Evolutionary conservation across 768 basidiomycete species (phyloP).

Genomic region (Boletus rubroflammeus): DNA sequence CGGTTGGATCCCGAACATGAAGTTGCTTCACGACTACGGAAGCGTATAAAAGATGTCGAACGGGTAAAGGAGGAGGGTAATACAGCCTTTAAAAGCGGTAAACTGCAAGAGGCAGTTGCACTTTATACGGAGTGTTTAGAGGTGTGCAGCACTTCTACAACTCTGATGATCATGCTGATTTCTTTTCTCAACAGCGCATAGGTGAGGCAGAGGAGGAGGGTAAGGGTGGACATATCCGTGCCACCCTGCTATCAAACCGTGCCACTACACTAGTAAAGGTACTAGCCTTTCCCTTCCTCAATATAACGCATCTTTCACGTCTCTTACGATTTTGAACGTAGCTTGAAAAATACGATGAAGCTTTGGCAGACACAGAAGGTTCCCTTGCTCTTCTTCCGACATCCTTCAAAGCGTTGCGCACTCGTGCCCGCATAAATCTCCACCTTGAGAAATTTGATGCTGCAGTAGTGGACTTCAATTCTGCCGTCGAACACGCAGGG

Average conservation of each 20-base stretch:
- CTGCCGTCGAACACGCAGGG: conserved; percentile 70
- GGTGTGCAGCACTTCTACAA: conserved; percentile 33
- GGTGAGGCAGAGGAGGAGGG: conserved; percentile 68
- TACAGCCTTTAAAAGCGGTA: conserved; percentile 60
- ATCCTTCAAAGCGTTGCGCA: conserved; percentile 84
- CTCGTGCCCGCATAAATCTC: conserved; percentile 76
- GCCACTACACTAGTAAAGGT: conserved; percentile 81
- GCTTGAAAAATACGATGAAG: conserved; percentile 64
- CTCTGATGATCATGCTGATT: neutral
- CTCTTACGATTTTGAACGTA: conserved; percentile 28
- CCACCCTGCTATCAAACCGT: conserved; percentile 77
- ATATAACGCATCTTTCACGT: neutral
- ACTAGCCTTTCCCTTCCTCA: neutral
- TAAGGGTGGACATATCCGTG: conserved; percentile 76
- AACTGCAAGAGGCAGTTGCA: conserved; percentile 56
- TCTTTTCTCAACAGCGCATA: conserved; percentile 45
- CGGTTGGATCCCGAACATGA: conserved; percentile 76
- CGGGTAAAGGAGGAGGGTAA: conserved; percentile 85
- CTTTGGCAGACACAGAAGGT: conserved; percentile 65
- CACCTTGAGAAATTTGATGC: conserved; percentile 72
- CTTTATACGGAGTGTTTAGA: conserved; percentile 74
- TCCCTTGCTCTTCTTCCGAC: conserved; percentile 59
- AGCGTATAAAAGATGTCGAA: conserved; percentile 80
- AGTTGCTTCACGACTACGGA: conserved; percentile 64
- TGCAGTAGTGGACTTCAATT: conserved; percentile 71